A percentile compares a stretch with the other conserved stretches of the same genome.
Conservation (phyloP, 768 basidiomycete species). For the Suillus subaureus region DNA sequence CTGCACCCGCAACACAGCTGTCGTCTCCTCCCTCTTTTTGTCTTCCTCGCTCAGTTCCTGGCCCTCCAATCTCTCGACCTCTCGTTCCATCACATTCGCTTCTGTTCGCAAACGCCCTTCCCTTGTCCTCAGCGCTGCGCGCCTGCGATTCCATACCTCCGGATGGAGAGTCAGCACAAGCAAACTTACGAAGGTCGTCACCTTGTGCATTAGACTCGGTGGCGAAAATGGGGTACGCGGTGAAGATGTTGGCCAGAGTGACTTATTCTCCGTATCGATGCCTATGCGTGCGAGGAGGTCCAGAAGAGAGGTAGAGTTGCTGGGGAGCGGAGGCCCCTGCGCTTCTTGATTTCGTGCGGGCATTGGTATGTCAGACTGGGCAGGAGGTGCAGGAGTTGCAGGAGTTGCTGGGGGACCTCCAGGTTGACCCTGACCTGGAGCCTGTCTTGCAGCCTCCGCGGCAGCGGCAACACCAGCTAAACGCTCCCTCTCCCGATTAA, state of each 20-base stretch:
- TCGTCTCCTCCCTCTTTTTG: constrained; percentile 26
- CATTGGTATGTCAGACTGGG: constrained; percentile 18
- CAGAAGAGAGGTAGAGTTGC: constrained; percentile 39
- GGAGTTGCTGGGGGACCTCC: constrained; percentile 28
- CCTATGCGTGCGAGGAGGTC: constrained; percentile 60
- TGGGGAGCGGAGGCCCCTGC: constrained; percentile 32
- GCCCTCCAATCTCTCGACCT: constrained; percentile 31
- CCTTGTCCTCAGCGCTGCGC: constrained; percentile 56
- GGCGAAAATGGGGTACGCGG: constrained; percentile 29
- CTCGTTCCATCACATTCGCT: constrained; percentile 43
- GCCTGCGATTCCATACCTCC: constrained; percentile 71
- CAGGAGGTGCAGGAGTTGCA: constrained; percentile 17
- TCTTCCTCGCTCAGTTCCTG: constrained; percentile 36
- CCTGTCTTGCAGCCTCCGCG: constrained; percentile 19
- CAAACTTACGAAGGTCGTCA: constrained; percentile 54
- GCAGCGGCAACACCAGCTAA: constrained; percentile 24
- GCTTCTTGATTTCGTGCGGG: constrained; percentile 21
- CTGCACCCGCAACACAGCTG: constrained; percentile 48
- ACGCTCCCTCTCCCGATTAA: constrained; percentile 36
- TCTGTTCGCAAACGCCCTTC: constrained; percentile 73
- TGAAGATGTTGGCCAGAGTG: constrained; percentile 40
- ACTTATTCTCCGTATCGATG: constrained; percentile 55
- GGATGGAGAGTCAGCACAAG: constrained; percentile 68
- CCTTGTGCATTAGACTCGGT: constrained; percentile 53
- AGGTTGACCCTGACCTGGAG: constrained; percentile 22